Evolutionary conservation across 2,329 filamentous ascomycete species (phyloP).

Genomic region (Grosmannia serpens): DNA sequence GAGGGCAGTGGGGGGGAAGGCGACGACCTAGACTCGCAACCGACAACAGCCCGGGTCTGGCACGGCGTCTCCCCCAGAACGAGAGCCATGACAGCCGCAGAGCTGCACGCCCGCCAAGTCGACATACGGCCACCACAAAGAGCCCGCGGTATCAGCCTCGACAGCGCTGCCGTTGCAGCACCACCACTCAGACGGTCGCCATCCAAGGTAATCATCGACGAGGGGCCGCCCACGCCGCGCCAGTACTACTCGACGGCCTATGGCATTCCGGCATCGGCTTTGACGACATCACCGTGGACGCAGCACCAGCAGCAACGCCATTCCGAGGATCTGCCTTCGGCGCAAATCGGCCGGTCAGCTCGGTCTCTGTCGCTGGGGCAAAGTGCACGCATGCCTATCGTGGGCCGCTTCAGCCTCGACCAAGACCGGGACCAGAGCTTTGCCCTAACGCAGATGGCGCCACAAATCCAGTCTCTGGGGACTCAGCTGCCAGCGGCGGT

Average conservation of each 20-base stretch:
- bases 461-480: constrained; percentile 15
- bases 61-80: not conserved
- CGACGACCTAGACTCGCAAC: constrained; percentile 1
- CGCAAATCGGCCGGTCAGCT: constrained; percentile 4
- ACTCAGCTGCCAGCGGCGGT: constrained; percentile 34
- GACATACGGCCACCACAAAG: not conserved
- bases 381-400: not conserved
- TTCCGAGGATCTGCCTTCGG: constrained; percentile 17
- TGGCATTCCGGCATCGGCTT: not conserved
- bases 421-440: constrained; percentile 3
- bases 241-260: not conserved
- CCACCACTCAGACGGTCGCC: constrained; percentile 23
- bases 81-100: not conserved
- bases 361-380: constrained; percentile 8
- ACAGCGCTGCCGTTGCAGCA: not conserved
- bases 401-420: constrained; percentile 9
- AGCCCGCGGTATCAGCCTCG: constrained; percentile 1
- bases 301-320: constrained; percentile 14
- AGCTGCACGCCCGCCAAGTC: not conserved
- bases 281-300: not conserved
- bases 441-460: constrained; percentile 10
- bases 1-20: not conserved
- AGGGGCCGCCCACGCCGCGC: constrained; percentile 14
- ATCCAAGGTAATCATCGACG: constrained; percentile 43
- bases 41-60: not conserved